A percentile compares a stretch with the other conserved stretches of the same genome.
These are phyloP conservation scores for Fusarium siculi DNA, from an alignment of 2,329 filamentous ascomycete species.

Conservation along the genomic window DNA sequence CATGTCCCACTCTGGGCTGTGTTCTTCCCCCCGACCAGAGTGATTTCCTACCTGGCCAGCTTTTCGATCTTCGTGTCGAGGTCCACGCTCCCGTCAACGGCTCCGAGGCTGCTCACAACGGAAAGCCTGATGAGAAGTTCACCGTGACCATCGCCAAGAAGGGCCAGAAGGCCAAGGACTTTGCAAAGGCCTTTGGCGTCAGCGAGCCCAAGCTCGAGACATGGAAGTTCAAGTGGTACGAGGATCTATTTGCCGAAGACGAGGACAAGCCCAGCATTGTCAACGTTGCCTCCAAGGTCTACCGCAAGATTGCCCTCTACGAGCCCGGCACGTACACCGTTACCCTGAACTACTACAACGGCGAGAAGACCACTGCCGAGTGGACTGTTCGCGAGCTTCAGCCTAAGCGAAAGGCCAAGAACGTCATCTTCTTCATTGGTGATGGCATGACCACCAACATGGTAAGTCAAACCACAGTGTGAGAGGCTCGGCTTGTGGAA, in stretches of 20 bases:
- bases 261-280: conserved; percentile 76
- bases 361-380: conserved; percentile 75
- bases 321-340: conserved; percentile 84
- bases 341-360: conserved; percentile 79
- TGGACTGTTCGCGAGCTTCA: conserved; percentile 81
- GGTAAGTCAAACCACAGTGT: conserved; percentile 47
- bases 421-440: conserved; percentile 87
- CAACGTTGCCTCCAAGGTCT: conserved; percentile 83
- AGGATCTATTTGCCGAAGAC: conserved; percentile 83
- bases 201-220: conserved; percentile 78
- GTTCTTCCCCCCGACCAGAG: conserved; percentile 72
- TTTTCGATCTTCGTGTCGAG: conserved; percentile 85
- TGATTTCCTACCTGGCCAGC: conserved; percentile 85
- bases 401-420: conserved; percentile 80
- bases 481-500: not conserved
- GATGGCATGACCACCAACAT: conserved; percentile 80
- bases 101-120: conserved; percentile 77
- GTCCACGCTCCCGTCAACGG: conserved; percentile 85
- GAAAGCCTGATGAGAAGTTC: conserved; percentile 78
- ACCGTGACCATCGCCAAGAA: conserved; percentile 78
- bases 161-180: conserved; percentile 62
- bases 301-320: conserved; percentile 78
- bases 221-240: conserved; percentile 88
- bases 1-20: conserved; percentile 68
- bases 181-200: conserved; percentile 75